A percentile compares a stretch with the other conserved stretches of the same genome.
Evolutionary conservation across 2,329 filamentous ascomycete species (phyloP).

Genomic region (Fusarium siculi): DNA sequence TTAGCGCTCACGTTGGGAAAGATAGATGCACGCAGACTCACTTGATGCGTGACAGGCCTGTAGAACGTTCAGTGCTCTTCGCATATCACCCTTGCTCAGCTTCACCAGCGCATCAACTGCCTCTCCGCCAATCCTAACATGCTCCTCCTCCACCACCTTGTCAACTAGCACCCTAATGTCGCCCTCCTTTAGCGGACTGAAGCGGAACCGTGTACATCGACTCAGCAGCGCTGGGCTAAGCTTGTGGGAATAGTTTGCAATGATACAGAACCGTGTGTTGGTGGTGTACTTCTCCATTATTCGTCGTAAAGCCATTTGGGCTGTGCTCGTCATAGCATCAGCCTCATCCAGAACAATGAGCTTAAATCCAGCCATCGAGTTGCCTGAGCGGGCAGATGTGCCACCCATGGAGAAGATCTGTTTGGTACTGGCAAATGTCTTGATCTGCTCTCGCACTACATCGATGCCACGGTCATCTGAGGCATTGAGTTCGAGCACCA

Average conservation of each 20-base stretch:
- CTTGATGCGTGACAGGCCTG: conserved; percentile 97
- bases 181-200: conserved; percentile 88
- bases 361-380: conserved; percentile 81
- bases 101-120: conserved; percentile 86
- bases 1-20: conserved; percentile 6
- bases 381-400: conserved; percentile 56
- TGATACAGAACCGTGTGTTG: conserved; percentile 97
- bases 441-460: conserved; percentile 98
- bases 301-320: conserved; percentile 94
- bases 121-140: conserved; percentile 82
- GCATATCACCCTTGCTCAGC: conserved; percentile 95
- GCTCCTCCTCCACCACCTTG: conserved; percentile 87
- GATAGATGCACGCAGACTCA: conserved; percentile 52
- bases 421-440: conserved; percentile 97
- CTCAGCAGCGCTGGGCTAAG: conserved; percentile 92
- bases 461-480: conserved; percentile 98
- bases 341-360: conserved; percentile 98
- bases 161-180: conserved; percentile 90
- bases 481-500: conserved; percentile 97
- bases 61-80: conserved; percentile 90
- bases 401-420: conserved; percentile 87
- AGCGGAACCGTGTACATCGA: conserved; percentile 92
- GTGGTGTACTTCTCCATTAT: conserved; percentile 99
- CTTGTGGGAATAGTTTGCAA: conserved; percentile 99
- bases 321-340: conserved; percentile 99